phyloP scores from a whole-genome alignment of 192 early-diverging fungal species.

The Backusella luteola region DNA sequence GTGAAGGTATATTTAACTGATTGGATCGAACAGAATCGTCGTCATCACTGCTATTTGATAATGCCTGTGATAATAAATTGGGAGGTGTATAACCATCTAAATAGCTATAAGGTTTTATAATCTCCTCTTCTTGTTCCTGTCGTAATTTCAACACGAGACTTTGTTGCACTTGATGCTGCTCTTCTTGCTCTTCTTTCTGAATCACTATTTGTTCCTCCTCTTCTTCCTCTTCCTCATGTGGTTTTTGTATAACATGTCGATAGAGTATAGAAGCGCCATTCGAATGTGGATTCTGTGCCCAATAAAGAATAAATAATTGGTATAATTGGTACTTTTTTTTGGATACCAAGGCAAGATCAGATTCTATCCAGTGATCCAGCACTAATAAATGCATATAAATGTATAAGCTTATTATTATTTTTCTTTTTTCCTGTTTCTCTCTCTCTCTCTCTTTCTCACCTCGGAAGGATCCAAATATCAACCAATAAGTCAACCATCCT shows the following conservation, averaged over 20 bases:
- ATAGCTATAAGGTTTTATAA: neutral
- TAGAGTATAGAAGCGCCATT: slow-evolving; percentile 51
- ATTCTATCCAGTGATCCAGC: slow-evolving; percentile 48
- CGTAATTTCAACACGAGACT: neutral
- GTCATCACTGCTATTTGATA: slow-evolving; percentile 9
- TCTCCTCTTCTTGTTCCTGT: neutral
- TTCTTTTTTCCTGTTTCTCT: neutral
- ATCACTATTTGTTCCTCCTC: neutral
- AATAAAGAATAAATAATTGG: slow-evolving; percentile 52
- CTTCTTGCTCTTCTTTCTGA: neutral
- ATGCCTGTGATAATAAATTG: neutral
- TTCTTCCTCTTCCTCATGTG: neutral
- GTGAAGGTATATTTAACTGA: neutral
- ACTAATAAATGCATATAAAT: slow-evolving; percentile 18
- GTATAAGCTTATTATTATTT: neutral
- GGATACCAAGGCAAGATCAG: slow-evolving; percentile 41
- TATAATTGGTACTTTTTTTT: slow-evolving; percentile 47
- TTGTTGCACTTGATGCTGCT: neutral
- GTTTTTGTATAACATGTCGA: slow-evolving; percentile 42
- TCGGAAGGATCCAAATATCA: slow-evolving; percentile 54
- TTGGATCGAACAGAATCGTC: slow-evolving; percentile 10
- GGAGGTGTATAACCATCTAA: slow-evolving; percentile 12
- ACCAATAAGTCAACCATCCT: slow-evolving; percentile 61
- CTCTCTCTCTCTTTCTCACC: slow-evolving; percentile 8
- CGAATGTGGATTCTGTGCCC: slow-evolving; percentile 54